Evolutionary conservation across 1,139 yeast genomes (phyloP).

Genomic region (Arxiozyma telluris): DNA sequence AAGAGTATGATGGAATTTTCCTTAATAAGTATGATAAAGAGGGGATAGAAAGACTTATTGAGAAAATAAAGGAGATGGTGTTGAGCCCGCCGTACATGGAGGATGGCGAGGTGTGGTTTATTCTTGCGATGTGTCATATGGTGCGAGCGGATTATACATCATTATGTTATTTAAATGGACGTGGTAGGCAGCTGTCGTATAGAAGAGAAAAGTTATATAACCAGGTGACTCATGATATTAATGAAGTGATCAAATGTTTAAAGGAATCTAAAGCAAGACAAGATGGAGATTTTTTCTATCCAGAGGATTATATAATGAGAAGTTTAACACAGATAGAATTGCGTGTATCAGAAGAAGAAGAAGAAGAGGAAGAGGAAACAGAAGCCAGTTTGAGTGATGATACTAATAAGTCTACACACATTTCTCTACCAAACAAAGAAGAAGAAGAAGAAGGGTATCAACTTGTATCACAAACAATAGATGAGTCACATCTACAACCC

Average conservation of each 20-base stretch:
- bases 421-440: background rate
- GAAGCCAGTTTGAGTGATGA: background rate
- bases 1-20: background rate
- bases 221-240: slow-evolving; percentile 18
- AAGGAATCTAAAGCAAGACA: slow-evolving; percentile 2
- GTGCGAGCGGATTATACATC: slow-evolving; percentile 23
- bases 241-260: slow-evolving; percentile 7
- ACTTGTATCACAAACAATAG: background rate
- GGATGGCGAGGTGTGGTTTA: slow-evolving; percentile 28
- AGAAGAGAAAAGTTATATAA: slow-evolving; percentile 20
- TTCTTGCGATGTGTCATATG: slow-evolving; percentile 23
- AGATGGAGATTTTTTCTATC: background rate
- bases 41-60: slow-evolving; percentile 16
- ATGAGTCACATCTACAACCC: background rate
- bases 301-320: slow-evolving; percentile 1
- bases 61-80: slow-evolving; percentile 23
- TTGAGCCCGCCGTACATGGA: slow-evolving; percentile 29
- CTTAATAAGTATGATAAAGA: no score
- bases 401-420: background rate
- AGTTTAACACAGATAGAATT: background rate
- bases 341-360: background rate
- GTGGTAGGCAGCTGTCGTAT: slow-evolving; percentile 4
- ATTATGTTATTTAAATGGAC: slow-evolving; percentile 4
- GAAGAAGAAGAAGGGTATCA: background rate
- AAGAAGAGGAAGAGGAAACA: background rate